Evolutionary conservation across 257 asterid genomes (phyloP), one percentile per base, ranked within the genome.

Genomic region (Solanum pennellii): DNA sequence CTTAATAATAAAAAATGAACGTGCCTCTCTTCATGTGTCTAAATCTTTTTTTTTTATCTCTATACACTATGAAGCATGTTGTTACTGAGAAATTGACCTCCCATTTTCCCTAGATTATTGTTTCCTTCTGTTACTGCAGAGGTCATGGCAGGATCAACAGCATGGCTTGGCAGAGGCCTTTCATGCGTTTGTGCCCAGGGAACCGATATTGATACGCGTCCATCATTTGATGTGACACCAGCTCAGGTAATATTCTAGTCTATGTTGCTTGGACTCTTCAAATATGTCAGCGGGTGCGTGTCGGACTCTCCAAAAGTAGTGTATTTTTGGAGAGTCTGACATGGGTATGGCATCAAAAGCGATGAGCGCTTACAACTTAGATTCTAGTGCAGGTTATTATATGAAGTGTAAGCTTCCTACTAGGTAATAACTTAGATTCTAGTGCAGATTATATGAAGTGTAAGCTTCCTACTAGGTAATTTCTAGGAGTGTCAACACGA

Each of bases 181-280:
- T 95, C 99, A 15, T 97, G 99, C 82, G 99, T 97, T 84, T 96
- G 99, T 91, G 98, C 91, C 92, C 98, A 97, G 89, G 93, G 98
- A 91, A 92, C 95, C 77, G 99, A 95, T 87, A 92, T 95, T 89
- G 99, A 97, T 93, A 93, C 92, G 75, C 98, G 96, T 47, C 98
- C 94, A 87, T 97, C 99, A 83, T 94, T 97, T 91, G 99, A 97
- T 90, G 87, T 97, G 93, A 96, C 99, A 72, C 92, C 98, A 91
- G 86, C 92, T 23, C 97, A 95, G 98, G 99, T 94, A 93, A 44
- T 79, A 44, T 27, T 52, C 62, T 52, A 52, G 62, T 52, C 62
- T 16, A 52, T 52, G n/a, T 18, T 52, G 62, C 62, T 16, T 4
- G n/a, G n/a, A 18, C 62, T 18, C n/a, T 52, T 52, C 62, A 52